phyloP scores from a whole-genome alignment of 176 grass and related monocot species.

The Phoenix roebelenii region DNA sequence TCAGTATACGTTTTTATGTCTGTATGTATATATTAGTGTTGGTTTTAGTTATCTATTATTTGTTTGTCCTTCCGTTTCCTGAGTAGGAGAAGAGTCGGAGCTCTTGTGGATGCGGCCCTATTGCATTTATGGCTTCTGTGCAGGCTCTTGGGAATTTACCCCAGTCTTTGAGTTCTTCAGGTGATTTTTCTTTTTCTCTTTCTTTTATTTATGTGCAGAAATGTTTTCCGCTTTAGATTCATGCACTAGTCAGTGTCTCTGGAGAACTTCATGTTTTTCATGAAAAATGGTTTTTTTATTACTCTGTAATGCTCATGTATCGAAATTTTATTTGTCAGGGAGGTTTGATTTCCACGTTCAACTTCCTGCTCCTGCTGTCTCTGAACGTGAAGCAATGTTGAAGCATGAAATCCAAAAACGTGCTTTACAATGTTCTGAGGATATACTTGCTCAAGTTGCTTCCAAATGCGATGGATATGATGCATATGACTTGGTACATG shows the following conservation, averaged over 20 bases:
- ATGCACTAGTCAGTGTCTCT: no score
- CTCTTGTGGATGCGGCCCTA: slow-evolving; percentile 72
- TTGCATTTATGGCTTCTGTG: slow-evolving; percentile 77
- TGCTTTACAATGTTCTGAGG: slow-evolving; percentile 51
- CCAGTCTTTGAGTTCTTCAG: slow-evolving; percentile 73
- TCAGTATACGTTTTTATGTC: no score
- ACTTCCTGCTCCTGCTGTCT: slow-evolving; percentile 62
- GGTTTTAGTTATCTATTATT: slow-evolving; percentile 5
- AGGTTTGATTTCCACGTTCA: slow-evolving; percentile 96
- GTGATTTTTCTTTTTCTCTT: slow-evolving; percentile 27
- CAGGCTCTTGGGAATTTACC: slow-evolving; percentile 70
- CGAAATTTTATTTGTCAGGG: slow-evolving; percentile 28
- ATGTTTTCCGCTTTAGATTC: no score
- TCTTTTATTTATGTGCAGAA: neutral
- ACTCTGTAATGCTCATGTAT: neutral
- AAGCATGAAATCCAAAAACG: slow-evolving; percentile 68
- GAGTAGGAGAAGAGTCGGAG: slow-evolving; percentile 57
- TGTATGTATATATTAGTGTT: no score
- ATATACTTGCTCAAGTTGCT: slow-evolving; percentile 71
- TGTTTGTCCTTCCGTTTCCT: slow-evolving; percentile 9
- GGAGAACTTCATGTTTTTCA: no score
- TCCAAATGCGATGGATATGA: slow-evolving; percentile 93
- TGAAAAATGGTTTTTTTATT: no score
- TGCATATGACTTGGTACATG: slow-evolving; percentile 89
- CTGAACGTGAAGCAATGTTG: slow-evolving; percentile 68